phyloP scores from a whole-genome alignment of 352 stramenopile species.

The Pilasporangium apinafurcum region DNA sequence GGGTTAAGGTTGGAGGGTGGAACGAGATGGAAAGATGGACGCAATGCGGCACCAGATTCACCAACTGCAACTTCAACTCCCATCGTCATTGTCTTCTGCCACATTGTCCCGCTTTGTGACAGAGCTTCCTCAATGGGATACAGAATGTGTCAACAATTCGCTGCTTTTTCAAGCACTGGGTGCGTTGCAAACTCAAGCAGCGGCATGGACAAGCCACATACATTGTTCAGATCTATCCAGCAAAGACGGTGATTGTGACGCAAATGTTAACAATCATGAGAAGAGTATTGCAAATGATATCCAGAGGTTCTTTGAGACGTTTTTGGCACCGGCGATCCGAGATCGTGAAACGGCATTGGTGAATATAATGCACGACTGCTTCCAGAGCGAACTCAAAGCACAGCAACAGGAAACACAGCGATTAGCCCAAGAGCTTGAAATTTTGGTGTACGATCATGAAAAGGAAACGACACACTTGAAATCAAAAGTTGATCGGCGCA shows the following conservation, averaged over 20 bases:
- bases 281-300: constrained; percentile 22
- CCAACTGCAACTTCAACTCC: background rate
- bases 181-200: background rate
- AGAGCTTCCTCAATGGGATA: background rate
- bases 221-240: background rate
- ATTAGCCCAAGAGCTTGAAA: constrained; percentile 11
- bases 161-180: constrained; percentile 3
- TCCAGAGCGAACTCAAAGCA: constrained; percentile 29
- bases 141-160: background rate
- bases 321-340: constrained; percentile 42
- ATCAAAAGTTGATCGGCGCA: constrained; percentile 53
- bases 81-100: too few relatives aligned
- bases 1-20: too few relatives aligned
- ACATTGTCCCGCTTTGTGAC: too few relatives aligned
- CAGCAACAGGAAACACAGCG: constrained; percentile 13
- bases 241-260: background rate
- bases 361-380: constrained; percentile 53
- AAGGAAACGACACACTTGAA: constrained; percentile 27
- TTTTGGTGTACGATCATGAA: constrained; percentile 18
- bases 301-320: constrained; percentile 31
- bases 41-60: too few relatives aligned
- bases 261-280: too few relatives aligned
- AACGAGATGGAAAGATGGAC: too few relatives aligned
- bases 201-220: background rate
- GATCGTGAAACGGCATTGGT: constrained; percentile 42